Evolutionary conservation across 139 green algal species (phyloP).

Genomic region (Penium margaritaceum): DNA sequence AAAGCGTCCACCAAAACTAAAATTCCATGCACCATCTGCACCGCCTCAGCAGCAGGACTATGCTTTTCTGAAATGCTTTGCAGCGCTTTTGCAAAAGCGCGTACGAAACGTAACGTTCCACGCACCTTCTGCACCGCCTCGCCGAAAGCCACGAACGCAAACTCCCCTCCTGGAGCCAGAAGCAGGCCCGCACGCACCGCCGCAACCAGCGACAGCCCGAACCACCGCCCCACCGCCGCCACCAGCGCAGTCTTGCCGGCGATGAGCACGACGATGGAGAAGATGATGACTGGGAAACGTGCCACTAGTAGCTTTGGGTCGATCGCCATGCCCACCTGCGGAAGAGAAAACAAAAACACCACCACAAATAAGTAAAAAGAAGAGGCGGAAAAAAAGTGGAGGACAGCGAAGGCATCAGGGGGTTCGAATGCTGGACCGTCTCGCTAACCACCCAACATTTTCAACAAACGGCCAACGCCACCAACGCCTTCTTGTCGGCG

Average conservation of each 20-base stretch:
- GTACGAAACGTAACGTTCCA: no score
- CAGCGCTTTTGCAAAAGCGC: no score
- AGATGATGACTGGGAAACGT: constrained; percentile 66
- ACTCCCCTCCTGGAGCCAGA: constrained; percentile 91
- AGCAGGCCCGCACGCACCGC: constrained; percentile 65
- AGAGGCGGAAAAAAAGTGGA: no score
- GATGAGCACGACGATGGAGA: constrained; percentile 53
- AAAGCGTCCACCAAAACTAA: no score
- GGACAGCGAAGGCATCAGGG: no score
- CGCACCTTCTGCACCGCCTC: constrained; percentile 63
- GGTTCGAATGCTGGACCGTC: no score
- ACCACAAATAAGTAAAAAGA: no score
- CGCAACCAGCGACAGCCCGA: constrained; percentile 73
- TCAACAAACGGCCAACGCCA: no score
- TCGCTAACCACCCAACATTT: no score
- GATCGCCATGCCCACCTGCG: constrained; percentile 64
- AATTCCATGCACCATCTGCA: not conserved
- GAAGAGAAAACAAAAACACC: not conserved
- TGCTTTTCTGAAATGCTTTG: not conserved
- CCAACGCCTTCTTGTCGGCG: constrained; percentile 61
- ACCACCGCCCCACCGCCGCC: constrained; percentile 64
- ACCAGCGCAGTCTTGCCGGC: constrained; percentile 67
- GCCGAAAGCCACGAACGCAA: constrained; percentile 96
- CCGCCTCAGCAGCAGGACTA: not conserved
- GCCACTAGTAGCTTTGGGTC: constrained; percentile 57